A percentile compares a stretch with the other conserved stretches of the same genome.
Conservation (phyloP, 202 grass and related monocot species). For the Eragrostis tef region DNA sequence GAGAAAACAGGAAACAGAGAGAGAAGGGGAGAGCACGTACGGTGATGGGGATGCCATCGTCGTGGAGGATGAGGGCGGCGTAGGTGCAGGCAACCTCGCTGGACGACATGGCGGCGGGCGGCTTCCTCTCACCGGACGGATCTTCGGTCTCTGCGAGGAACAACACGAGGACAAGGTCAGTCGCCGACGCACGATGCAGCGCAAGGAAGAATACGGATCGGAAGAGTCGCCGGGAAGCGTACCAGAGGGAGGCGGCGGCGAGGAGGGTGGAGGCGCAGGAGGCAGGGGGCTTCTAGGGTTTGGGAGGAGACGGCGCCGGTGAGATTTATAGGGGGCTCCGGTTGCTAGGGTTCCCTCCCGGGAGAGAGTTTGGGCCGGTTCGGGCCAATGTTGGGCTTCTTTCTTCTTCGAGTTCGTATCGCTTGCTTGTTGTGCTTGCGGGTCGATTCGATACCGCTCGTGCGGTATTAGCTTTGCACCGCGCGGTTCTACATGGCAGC, state of each 20-base stretch:
- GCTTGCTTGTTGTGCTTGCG: no score
- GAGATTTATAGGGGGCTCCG: background rate
- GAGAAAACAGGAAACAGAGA: no score
- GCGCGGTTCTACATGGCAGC: no score
- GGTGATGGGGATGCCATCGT: slow-evolving; percentile 69
- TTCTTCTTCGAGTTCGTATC: background rate
- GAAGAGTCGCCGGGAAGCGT: background rate
- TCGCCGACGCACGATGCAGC: background rate
- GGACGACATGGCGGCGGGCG: slow-evolving; percentile 39
- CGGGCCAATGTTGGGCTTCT: background rate
- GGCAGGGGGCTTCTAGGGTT: slow-evolving; percentile 25
- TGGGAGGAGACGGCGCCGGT: background rate
- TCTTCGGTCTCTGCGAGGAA: slow-evolving; percentile 24
- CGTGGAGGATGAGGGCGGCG: slow-evolving; percentile 70
- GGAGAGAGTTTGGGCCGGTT: background rate
- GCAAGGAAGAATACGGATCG: no score
- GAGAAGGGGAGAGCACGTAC: background rate
- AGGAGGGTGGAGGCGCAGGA: slow-evolving; percentile 28
- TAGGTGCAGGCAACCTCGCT: slow-evolving; percentile 71
- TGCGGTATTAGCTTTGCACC: no score
- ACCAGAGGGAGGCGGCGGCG: slow-evolving; percentile 8
- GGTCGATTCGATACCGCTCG: no score
- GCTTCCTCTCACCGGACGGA: slow-evolving; percentile 35
- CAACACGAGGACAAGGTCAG: background rate
- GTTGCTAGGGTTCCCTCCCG: slow-evolving; percentile 18